A percentile compares a stretch with the other conserved stretches of the same genome.
phyloP scores from a whole-genome alignment of 805 yeast genomes.

The Candida coquimbonensis region DNA sequence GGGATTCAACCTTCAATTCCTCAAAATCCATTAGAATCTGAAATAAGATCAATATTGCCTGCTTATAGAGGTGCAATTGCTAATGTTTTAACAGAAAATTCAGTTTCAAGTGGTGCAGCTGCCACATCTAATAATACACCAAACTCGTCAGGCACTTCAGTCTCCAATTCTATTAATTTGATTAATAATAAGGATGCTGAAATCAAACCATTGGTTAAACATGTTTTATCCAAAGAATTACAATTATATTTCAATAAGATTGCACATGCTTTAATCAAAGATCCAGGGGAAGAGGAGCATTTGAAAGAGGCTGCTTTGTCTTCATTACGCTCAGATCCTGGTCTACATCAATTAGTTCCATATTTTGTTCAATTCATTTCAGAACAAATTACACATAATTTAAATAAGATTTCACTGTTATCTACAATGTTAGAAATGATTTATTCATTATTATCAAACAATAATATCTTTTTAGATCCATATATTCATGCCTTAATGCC shows the following conservation, averaged over 20 bases:
- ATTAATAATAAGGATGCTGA: conserved; percentile 37
- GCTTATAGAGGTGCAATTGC: conserved; percentile 77
- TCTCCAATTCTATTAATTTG: background rate
- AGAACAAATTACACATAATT: conserved; percentile 86
- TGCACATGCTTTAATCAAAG: conserved; percentile 64
- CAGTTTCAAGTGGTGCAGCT: conserved; percentile 24
- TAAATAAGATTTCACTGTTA: conserved; percentile 61
- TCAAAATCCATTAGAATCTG: conserved; percentile 81
- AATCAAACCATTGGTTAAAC: conserved; percentile 88
- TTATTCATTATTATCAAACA: conserved; percentile 75
- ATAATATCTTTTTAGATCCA: conserved; percentile 85
- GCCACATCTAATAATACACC: conserved; percentile 8
- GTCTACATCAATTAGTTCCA: conserved; percentile 93
- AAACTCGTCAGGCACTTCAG: conserved; percentile 1
- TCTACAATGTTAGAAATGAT: conserved; percentile 85
- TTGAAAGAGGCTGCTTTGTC: conserved; percentile 75
- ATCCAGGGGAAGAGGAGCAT: conserved; percentile 38
- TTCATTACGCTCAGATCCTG: conserved; percentile 86
- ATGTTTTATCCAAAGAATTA: conserved; percentile 87
- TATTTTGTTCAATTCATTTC: conserved; percentile 94
- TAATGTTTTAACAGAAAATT: conserved; percentile 46
- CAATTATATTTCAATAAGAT: conserved; percentile 91
- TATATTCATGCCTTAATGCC: conserved; percentile 96
- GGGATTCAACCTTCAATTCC: conserved; percentile 98
- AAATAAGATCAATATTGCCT: conserved; percentile 72